phyloP scores from a whole-genome alignment of 2,329 filamentous ascomycete genomes.

The Hypoxylon sp. region DNA sequence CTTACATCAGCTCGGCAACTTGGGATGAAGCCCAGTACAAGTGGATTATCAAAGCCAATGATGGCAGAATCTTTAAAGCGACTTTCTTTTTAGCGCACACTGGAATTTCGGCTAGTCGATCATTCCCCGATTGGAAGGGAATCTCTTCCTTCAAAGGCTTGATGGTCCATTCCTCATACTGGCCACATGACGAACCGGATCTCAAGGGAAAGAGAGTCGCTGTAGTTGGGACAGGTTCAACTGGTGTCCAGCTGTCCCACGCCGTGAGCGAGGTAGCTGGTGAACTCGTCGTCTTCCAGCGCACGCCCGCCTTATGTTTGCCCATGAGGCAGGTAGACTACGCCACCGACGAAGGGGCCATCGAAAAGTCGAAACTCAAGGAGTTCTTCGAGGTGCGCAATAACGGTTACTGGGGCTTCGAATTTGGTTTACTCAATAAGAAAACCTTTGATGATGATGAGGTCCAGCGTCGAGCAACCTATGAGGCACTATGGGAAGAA shows the following conservation, averaged over 20 bases:
- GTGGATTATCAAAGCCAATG: constrained; percentile 63
- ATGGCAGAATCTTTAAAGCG: constrained; percentile 57
- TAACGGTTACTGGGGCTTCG: constrained; percentile 71
- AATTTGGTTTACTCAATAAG: constrained; percentile 68
- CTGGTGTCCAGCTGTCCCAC: constrained; percentile 75
- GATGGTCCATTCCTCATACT: constrained; percentile 73
- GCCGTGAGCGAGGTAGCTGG: constrained; percentile 69
- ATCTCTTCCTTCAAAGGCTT: constrained; percentile 72
- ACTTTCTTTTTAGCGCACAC: constrained; percentile 63
- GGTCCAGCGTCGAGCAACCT: constrained; percentile 65
- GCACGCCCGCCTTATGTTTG: constrained; percentile 76
- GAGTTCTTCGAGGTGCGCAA: constrained; percentile 68
- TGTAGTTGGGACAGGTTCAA: constrained; percentile 75
- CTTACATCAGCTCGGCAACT: constrained; percentile 58
- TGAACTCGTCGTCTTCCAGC: constrained; percentile 73
- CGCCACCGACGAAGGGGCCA: constrained; percentile 66
- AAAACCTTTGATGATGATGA: constrained; percentile 69
- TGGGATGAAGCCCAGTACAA: constrained; percentile 56
- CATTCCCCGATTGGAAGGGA: constrained; percentile 73
- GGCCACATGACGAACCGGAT: constrained; percentile 71
- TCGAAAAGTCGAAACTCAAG: constrained; percentile 61
- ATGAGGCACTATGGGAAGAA: constrained; percentile 63
- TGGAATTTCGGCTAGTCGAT: constrained; percentile 70
- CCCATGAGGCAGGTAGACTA: constrained; percentile 70
- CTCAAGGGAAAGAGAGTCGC: constrained; percentile 71